Conservation (phyloP, 2,329 filamentous ascomycete species). For the Penicillium frequentans region DNA sequence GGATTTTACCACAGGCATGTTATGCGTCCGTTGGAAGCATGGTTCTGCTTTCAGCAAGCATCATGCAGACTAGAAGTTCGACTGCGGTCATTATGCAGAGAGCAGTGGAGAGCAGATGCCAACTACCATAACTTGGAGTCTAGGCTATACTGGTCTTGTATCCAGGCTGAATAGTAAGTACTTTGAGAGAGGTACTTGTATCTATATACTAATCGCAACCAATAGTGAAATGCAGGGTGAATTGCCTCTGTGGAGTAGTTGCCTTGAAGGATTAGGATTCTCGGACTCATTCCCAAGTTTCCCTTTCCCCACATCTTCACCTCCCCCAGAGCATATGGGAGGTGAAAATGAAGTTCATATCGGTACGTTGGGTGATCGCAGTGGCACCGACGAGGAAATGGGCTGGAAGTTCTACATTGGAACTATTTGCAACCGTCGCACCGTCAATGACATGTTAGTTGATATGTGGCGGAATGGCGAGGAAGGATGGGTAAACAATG, state of each 20-base stretch:
- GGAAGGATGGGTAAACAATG: conserved; percentile 19
- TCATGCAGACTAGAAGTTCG: conserved; percentile 26
- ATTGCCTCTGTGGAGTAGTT: conserved; percentile 24
- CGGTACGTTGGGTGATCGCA: conserved; percentile 1
- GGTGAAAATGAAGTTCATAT: conserved; percentile 5
- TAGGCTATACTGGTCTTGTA: conserved; percentile 27
- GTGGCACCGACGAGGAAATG: conserved; percentile 20
- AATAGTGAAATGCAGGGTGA: conserved; percentile 24
- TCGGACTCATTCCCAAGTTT: conserved; percentile 22
- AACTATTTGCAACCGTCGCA: conserved; percentile 24
- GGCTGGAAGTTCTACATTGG: conserved; percentile 25
- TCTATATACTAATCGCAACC: background rate
- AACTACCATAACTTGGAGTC: conserved; percentile 25
- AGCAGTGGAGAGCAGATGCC: conserved; percentile 22
- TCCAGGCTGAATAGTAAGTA: conserved; percentile 24
- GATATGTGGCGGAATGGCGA: conserved; percentile 24
- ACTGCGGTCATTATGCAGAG: conserved; percentile 20
- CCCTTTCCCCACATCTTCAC: conserved; percentile 7
- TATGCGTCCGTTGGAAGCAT: conserved; percentile 22
- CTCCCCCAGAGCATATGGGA: conserved; percentile 14
- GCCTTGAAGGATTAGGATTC: conserved; percentile 20
- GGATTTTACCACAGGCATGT: conserved; percentile 23
- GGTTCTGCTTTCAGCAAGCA: conserved; percentile 27
- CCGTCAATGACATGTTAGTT: conserved; percentile 23
- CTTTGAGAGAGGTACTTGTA: background rate